phyloP scores from a whole-genome alignment of 805 yeast genomes.

The Yamadazyma nakazawae region DNA sequence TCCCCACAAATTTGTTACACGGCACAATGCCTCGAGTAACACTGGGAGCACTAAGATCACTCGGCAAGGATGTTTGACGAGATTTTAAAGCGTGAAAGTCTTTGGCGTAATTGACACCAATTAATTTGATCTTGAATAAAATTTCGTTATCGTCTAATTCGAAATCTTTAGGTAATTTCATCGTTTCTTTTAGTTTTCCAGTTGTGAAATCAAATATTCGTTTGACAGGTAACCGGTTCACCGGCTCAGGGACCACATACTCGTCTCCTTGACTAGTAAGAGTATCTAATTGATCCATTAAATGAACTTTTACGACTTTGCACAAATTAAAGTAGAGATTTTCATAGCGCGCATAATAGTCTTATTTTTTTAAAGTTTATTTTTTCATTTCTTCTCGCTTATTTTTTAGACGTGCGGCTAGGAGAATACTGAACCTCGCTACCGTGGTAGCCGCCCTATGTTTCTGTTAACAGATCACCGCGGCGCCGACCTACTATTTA shows the following conservation, averaged over 20 bases:
- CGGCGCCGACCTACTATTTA: no score
- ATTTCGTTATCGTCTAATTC: constrained; percentile 18
- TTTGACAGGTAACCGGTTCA: constrained; percentile 21
- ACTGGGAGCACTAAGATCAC: not conserved
- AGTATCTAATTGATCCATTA: constrained; percentile 1
- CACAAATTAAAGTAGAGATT: not conserved
- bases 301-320: not conserved
- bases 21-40: constrained; percentile 23
- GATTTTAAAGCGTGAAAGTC: constrained; percentile 22
- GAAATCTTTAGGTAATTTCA: constrained; percentile 26
- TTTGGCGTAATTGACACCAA: constrained; percentile 24
- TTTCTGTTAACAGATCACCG: no score
- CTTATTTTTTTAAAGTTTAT: not conserved
- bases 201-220: constrained; percentile 22
- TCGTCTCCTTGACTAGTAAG: not conserved
- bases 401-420: constrained; percentile 2
- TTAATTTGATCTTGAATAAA: constrained; percentile 24
- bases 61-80: not conserved
- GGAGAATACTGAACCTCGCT: not conserved
- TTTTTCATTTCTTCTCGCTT: not conserved
- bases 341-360: not conserved
- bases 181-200: constrained; percentile 19
- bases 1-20: constrained; percentile 32
- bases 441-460: not conserved
- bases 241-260: constrained; percentile 8